These are phyloP conservation scores for Cladophialophora chaetospira DNA, from an alignment of 2,329 filamentous ascomycete genomes.

Conservation along the genomic window DNA sequence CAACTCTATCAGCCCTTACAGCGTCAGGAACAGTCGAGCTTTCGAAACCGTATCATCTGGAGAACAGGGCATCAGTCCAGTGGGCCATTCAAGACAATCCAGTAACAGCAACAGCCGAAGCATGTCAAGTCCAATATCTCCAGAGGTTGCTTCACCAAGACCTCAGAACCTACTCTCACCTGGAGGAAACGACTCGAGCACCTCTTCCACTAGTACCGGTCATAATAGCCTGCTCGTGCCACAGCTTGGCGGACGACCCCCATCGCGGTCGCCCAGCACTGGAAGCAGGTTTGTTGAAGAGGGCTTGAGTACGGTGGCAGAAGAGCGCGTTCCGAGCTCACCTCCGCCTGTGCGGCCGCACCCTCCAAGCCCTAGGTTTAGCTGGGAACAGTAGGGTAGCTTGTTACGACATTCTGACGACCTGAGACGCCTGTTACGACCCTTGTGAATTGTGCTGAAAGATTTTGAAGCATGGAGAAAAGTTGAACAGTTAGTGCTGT, in stretches of 20 bases:
- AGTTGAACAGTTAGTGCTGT: not conserved
- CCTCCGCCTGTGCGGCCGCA: not conserved
- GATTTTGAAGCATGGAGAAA: not conserved
- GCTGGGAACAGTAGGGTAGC: constrained; percentile 28
- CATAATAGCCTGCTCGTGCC: constrained; percentile 21
- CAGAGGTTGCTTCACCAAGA: constrained; percentile 19
- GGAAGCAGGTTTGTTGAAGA: constrained; percentile 33
- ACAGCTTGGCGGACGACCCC: constrained; percentile 25
- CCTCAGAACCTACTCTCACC: constrained; percentile 1
- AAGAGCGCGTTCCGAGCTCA: constrained; percentile 16
- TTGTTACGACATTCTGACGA: constrained; percentile 1
- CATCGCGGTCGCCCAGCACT: constrained; percentile 27
- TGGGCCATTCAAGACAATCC: constrained; percentile 23
- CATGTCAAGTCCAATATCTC: constrained; percentile 23
- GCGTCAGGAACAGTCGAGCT: constrained; percentile 23
- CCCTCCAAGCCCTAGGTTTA: constrained; percentile 18
- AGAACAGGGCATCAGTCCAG: constrained; percentile 32
- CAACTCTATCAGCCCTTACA: constrained; percentile 31
- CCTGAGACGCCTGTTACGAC: constrained; percentile 4
- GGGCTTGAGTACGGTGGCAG: constrained; percentile 23
- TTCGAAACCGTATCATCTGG: constrained; percentile 28
- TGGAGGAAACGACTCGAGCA: not conserved
- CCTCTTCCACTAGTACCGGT: constrained; percentile 7
- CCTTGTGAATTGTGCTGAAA: not conserved
- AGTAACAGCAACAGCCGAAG: constrained; percentile 20